Evolutionary conservation across 441 rosid genomes (phyloP), one percentile per base, ranked within the genome.

Genomic region (Aquilaria agallochum): DNA sequence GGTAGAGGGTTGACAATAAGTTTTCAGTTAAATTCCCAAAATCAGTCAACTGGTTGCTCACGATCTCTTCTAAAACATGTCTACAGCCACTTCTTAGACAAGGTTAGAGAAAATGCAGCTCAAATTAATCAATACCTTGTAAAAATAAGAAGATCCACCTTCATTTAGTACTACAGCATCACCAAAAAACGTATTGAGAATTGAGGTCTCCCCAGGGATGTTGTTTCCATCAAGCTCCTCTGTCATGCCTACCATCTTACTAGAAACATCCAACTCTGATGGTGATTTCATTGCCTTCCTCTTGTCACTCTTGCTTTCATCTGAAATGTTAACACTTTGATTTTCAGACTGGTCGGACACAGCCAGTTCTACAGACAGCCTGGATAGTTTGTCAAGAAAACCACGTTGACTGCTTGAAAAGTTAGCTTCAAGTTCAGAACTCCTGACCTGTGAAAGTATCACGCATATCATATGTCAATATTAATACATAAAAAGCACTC

Each of bases 111-210:
- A 65, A 51, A 58, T 46, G 59, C 31, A 13, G 49, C 8, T 51
- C 13, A 9, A 50, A 55, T 70, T 57, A 46, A 69, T 36, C 30
- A 60, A 62, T 83, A 95, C 99, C 98, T 83, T 79, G 65, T 62
- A 56, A 47, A 78, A 58, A 54, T 59, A 66, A 59, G 87, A 68
- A 60, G 89, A 65, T 68, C 69, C 85, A 55, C 74, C 77, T 70
- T 48, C 82, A 66, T 80, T 81, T 66, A 81, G 69, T 58, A 85
- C 76, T 64, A 80, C 67, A 52, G 84, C 86, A 56, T 76, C 81
- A 70, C 85, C 73, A 68, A 95, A 92, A 62, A 88, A 75, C 80
- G 84, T 88, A 72, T 88, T 94, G 53, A 92, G 87, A 73, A 90
- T 81, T 65, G 97, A 83, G 62, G 83, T 71, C 61, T 72, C 70